Evolutionary conservation across 345 rosid species (phyloP).

Genomic region (Salix koriyanagi): DNA sequence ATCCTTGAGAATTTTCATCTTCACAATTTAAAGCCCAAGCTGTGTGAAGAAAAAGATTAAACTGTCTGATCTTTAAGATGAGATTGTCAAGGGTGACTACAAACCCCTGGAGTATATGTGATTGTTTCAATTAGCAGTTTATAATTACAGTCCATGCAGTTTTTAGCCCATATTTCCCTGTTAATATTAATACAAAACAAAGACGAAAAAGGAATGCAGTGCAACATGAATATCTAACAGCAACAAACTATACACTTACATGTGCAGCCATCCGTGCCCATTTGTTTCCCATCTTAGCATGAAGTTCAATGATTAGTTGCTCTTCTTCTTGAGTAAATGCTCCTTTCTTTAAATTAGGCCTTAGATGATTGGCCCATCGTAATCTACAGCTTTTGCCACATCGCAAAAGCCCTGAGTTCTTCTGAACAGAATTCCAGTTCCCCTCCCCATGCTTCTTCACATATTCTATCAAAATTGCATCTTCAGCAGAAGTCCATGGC

Average conservation of each 20-base stretch:
- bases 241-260: conserved; percentile 46
- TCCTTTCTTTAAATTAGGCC: conserved; percentile 98
- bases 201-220: background rate
- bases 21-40: background rate
- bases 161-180: background rate
- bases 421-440: conserved; percentile 95
- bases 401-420: conserved; percentile 75
- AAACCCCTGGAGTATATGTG: background rate
- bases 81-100: background rate
- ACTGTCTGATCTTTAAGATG: background rate
- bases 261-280: conserved; percentile 99
- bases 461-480: conserved; percentile 74
- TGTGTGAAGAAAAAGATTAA: background rate
- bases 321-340: conserved; percentile 92
- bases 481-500: conserved; percentile 98
- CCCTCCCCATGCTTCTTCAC: conserved; percentile 97
- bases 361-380: conserved; percentile 94
- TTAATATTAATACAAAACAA: background rate
- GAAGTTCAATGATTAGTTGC: conserved; percentile 80
- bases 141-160: background rate
- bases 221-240: background rate
- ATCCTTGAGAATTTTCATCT: background rate
- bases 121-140: background rate
- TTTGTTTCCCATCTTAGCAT: conserved; percentile 94
- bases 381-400: conserved; percentile 98